Evolutionary conservation across 345 rosid genomes (phyloP).

Genomic region (Salix suchowensis): DNA sequence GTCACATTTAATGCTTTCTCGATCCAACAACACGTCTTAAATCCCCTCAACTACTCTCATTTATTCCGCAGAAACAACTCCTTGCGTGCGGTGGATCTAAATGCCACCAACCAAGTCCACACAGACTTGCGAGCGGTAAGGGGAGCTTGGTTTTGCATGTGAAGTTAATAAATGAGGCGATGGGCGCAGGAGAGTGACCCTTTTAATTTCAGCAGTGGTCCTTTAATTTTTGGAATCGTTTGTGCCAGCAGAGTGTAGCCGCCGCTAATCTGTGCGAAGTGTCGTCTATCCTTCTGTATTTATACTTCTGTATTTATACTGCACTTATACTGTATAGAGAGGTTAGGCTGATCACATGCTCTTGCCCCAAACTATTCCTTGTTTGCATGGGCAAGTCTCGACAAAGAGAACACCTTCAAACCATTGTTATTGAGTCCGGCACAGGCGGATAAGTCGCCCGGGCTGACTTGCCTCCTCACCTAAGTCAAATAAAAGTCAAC

Average conservation of each 20-base stretch:
- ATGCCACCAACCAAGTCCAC: not conserved
- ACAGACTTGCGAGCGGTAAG: not conserved
- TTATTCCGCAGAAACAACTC: not conserved
- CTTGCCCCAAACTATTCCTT: not conserved
- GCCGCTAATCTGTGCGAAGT: slow-evolving; percentile 5
- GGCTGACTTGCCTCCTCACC: too few relatives aligned
- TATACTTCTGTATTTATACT: not conserved
- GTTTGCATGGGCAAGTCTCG: not conserved
- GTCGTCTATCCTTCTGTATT: not conserved
- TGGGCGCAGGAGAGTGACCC: not conserved
- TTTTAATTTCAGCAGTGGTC: slow-evolving; percentile 15
- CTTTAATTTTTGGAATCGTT: not conserved
- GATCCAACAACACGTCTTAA: not conserved
- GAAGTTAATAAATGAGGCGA: slow-evolving; percentile 28
- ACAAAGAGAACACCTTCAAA: too few relatives aligned
- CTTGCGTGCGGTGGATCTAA: slow-evolving; percentile 7
- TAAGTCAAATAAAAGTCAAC: too few relatives aligned
- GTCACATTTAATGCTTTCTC: slow-evolving; percentile 18
- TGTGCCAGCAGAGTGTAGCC: not conserved
- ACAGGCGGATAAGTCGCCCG: too few relatives aligned
- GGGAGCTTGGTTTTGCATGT: slow-evolving; percentile 14
- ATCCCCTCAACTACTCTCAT: slow-evolving; percentile 11
- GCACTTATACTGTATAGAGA: not conserved
- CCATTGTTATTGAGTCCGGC: too few relatives aligned
- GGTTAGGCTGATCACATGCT: not conserved